These are phyloP conservation scores for Penicillium canariense DNA, from an alignment of 495 filamentous ascomycete species.

Conservation along the genomic window DNA sequence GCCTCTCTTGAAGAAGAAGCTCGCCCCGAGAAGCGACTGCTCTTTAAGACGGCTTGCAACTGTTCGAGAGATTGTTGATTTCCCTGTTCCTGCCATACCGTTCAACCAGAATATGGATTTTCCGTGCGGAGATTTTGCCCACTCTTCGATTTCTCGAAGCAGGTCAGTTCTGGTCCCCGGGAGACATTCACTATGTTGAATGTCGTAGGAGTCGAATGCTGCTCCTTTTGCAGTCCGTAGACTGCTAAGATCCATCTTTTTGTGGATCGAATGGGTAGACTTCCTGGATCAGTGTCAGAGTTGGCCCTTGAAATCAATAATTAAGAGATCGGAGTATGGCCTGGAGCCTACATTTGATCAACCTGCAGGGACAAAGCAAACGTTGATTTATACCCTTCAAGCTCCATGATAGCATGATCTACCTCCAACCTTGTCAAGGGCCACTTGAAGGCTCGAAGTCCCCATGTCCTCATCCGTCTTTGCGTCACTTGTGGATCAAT, in stretches of 20 bases:
- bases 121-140: too few species aligned
- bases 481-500: conserved; percentile 25
- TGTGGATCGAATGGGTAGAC: neutral
- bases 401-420: conserved; percentile 29
- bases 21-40: too few species aligned
- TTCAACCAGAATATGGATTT: conserved; percentile 40
- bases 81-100: too few species aligned
- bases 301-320: conserved; percentile 11
- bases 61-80: too few species aligned
- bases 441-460: conserved; percentile 41
- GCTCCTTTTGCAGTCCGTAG: conserved; percentile 10
- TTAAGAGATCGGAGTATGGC: neutral
- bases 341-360: conserved; percentile 42
- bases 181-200: conserved; percentile 25
- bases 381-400: conserved; percentile 34
- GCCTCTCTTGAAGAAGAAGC: conserved; percentile 49
- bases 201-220: conserved; percentile 15
- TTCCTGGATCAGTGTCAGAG: neutral
- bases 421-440: conserved; percentile 40
- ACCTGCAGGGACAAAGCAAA: conserved; percentile 37
- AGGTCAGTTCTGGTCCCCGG: neutral
- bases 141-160: neutral
- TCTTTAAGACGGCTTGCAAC: too few species aligned
- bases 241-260: neutral
- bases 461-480: conserved; percentile 22